Evolutionary conservation across 179 eudicot genomes (phyloP), one percentile per base, ranked within the genome.

Genomic region (Amaranthus tricolor): DNA sequence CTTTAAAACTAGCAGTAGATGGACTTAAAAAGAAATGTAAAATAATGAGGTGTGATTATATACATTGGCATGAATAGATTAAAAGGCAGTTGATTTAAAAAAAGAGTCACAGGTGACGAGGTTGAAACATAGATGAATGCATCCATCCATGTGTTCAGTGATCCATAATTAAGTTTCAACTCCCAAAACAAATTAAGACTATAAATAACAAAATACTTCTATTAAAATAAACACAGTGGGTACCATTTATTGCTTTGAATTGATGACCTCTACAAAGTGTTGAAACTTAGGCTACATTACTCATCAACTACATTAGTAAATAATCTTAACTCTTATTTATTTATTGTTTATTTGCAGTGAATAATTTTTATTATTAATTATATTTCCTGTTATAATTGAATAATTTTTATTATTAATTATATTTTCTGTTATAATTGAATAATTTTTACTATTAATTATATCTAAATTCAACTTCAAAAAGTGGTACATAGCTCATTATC

Each of bases 111-210:
- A 66, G 48, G 31, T 53, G 65, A 51, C 76, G 50, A 43, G 52
- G 19, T 45, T 56, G 49, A 53, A 16, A 69, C 44, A 15, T 3
- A 31, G 7, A 54, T 69, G 5, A 56, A 40, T 65, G 48, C 21
- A 72, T 62, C 62, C 68, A 69, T 2, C 76, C 78, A 81, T 52
- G 48, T 74, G 81, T 63, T 45, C 64, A 63, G 64, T 57, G 62
- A 40, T 76, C 62, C 59, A 68, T 6, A 24, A 61, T 59, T 64
- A 66, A 62, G 56, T 11, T 20, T 76, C 20, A 57, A 63, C 72
- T 74, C 76, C 78, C 84, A 69, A 64, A 77, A 74, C n/a, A 49
- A 81, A 70, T 0, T 48, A 77, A 19, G 40, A 68, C 16, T 57
- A 50, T 49, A 66, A 66, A 60, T 50, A 52, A 68, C 2, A 44